phyloP scores from a whole-genome alignment of 345 rosid species.

The Noccaea bulbosa region DNA sequence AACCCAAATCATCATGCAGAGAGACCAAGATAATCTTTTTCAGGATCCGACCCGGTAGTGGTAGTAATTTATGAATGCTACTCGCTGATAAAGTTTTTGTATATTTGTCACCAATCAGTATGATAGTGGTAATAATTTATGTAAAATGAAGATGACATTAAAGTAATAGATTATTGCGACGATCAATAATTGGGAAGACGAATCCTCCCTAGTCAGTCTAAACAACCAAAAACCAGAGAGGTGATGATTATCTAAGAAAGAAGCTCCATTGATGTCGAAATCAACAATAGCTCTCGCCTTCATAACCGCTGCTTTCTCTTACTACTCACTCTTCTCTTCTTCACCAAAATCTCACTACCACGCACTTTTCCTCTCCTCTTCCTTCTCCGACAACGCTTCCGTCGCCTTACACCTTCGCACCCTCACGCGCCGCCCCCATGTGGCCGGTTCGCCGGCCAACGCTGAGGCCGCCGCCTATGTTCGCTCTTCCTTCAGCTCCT shows the following conservation, averaged over 20 bases:
- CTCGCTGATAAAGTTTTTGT: no score
- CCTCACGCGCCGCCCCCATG: slow-evolving; percentile 84
- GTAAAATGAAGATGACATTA: neutral
- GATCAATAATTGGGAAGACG: slow-evolving; percentile 22
- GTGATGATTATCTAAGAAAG: slow-evolving; percentile 12
- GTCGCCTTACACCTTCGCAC: slow-evolving; percentile 59
- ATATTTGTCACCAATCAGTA: neutral
- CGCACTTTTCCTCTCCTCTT: slow-evolving; percentile 55
- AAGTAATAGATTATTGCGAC: neutral
- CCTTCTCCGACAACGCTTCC: slow-evolving; percentile 69
- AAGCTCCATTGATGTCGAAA: slow-evolving; percentile 44
- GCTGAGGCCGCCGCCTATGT: slow-evolving; percentile 69
- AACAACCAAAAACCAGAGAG: no score
- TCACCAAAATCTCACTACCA: slow-evolving; percentile 60
- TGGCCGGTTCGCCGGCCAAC: slow-evolving; percentile 81
- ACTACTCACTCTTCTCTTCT: slow-evolving; percentile 42
- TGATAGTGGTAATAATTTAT: no score
- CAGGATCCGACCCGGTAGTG: neutral
- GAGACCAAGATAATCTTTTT: neutral
- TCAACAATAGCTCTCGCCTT: slow-evolving; percentile 41
- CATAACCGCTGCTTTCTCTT: slow-evolving; percentile 48
- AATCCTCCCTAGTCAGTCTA: neutral
- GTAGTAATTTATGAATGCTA: no score
- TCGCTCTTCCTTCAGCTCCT: slow-evolving; percentile 56
- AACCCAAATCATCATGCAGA: neutral